A percentile compares a stretch with the other conserved stretches of the same genome.
Evolutionary conservation across 2,329 filamentous ascomycete species (phyloP).

Genomic region (Aureobasidium sp.): DNA sequence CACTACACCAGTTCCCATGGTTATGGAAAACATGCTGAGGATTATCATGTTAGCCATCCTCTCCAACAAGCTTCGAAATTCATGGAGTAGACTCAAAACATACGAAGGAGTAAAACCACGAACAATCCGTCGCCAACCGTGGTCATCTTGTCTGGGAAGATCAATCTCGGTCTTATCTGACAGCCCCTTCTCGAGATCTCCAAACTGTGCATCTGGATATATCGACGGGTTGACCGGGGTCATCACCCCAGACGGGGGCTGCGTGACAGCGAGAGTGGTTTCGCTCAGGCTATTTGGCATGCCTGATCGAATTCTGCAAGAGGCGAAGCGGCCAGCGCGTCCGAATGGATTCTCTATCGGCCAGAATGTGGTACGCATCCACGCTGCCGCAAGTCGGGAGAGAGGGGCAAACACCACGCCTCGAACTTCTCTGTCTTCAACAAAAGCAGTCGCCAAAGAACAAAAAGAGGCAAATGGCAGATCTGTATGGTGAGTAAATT

Average conservation of each 20-base stretch:
- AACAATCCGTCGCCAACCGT: slow-evolving; percentile 13
- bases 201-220: slow-evolving; percentile 1
- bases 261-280: slow-evolving; percentile 11
- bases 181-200: slow-evolving; percentile 7
- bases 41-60: not conserved
- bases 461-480: not conserved
- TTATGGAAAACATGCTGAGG: slow-evolving; percentile 26
- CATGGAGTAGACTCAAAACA: not conserved
- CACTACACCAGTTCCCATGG: slow-evolving; percentile 61
- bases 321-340: slow-evolving; percentile 12
- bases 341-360: not conserved
- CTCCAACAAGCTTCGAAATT: not conserved
- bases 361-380: slow-evolving; percentile 8
- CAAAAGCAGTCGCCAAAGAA: not conserved
- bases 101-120: slow-evolving; percentile 12
- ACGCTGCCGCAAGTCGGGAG: not conserved
- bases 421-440: not conserved
- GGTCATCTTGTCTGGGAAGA: slow-evolving; percentile 7
- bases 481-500: not conserved
- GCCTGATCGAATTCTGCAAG: not conserved
- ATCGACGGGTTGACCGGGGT: slow-evolving; percentile 8
- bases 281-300: slow-evolving; percentile 12
- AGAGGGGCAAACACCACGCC: not conserved
- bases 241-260: slow-evolving; percentile 8
- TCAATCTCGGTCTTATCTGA: slow-evolving; percentile 3